Evolutionary conservation across 1,139 yeast genomes (phyloP).

Genomic region (Candida sanyaensis): DNA sequence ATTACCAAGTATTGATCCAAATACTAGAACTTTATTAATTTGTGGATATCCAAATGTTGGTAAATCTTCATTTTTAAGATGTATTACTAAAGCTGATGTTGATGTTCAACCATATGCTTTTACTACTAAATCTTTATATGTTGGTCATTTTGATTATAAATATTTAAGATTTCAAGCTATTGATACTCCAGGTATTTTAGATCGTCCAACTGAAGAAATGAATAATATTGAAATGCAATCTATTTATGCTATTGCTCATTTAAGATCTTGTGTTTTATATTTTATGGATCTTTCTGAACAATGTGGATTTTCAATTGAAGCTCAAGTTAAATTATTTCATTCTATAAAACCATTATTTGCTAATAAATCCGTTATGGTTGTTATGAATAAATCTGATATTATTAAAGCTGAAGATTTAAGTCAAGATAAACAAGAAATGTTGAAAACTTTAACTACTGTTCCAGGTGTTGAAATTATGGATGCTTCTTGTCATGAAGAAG

Average conservation of each 20-base stretch:
- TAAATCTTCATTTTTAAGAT: slow-evolving; percentile 89
- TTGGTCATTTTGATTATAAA: slow-evolving; percentile 97
- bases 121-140: slow-evolving; percentile 93
- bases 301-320: slow-evolving; percentile 97
- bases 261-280: slow-evolving; percentile 92
- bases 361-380: slow-evolving; percentile 93
- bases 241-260: slow-evolving; percentile 96
- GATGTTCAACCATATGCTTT: slow-evolving; percentile 99
- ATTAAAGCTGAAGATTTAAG: slow-evolving; percentile 82
- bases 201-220: slow-evolving; percentile 99
- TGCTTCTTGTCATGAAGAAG: slow-evolving; percentile 92
- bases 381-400: slow-evolving; percentile 92
- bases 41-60: slow-evolving; percentile 99
- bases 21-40: slow-evolving; percentile 93
- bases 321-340: slow-evolving; percentile 95
- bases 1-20: slow-evolving; percentile 96
- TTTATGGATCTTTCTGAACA: slow-evolving; percentile 99
- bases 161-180: slow-evolving; percentile 97
- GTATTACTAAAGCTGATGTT: slow-evolving; percentile 97
- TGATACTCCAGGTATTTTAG: slow-evolving; percentile 98
- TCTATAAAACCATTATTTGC: slow-evolving; percentile 96
- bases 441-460: slow-evolving; percentile 60
- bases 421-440: slow-evolving; percentile 69
- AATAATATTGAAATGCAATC: slow-evolving; percentile 99
- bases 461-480: slow-evolving; percentile 92